phyloP scores from a whole-genome alignment of 768 basidiomycete genomes.

The Coprinopsis sp. region DNA sequence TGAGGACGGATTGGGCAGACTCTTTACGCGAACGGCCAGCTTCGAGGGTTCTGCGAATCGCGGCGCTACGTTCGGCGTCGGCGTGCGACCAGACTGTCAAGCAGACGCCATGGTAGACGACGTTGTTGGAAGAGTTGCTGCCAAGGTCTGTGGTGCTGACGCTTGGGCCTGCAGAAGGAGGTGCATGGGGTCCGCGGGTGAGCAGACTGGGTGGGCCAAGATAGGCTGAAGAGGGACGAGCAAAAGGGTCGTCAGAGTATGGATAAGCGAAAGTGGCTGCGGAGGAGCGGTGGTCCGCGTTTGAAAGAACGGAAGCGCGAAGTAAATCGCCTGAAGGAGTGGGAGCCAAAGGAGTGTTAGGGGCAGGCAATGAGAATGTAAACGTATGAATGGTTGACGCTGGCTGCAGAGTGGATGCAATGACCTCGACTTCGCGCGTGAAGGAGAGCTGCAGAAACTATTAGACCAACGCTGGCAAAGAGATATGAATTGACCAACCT shows the following conservation, averaged over 20 bases:
- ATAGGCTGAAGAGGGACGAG: conserved; percentile 74
- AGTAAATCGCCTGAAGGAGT: conserved; percentile 67
- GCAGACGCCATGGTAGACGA: conserved; percentile 88
- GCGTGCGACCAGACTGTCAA: conserved; percentile 96
- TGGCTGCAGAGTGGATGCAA: conserved; percentile 92
- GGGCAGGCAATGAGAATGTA: conserved; percentile 79
- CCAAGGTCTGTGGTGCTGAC: conserved; percentile 29
- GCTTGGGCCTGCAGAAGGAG: conserved; percentile 27
- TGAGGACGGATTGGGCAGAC: conserved; percentile 67
- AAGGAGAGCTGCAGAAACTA: conserved; percentile 65
- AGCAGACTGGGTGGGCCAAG: conserved; percentile 73
- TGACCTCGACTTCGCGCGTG: conserved; percentile 87
- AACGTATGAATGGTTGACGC: conserved; percentile 91
- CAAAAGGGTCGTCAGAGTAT: conserved; percentile 73
- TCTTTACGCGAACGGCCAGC: conserved; percentile 75
- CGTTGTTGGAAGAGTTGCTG: conserved; percentile 36
- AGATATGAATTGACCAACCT: conserved; percentile 43
- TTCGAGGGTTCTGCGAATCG: conserved; percentile 80
- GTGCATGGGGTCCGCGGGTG: conserved; percentile 37
- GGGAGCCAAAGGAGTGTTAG: conserved; percentile 71
- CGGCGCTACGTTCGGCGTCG: conserved; percentile 78
- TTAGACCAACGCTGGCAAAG: background rate
- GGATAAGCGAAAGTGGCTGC: conserved; percentile 70
- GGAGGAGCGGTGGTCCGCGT: conserved; percentile 58
- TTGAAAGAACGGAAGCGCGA: conserved; percentile 69